Base-by-base conservation (phyloP, 2,329 filamentous ascomycete species). In the Fusarium sp. region DNA sequence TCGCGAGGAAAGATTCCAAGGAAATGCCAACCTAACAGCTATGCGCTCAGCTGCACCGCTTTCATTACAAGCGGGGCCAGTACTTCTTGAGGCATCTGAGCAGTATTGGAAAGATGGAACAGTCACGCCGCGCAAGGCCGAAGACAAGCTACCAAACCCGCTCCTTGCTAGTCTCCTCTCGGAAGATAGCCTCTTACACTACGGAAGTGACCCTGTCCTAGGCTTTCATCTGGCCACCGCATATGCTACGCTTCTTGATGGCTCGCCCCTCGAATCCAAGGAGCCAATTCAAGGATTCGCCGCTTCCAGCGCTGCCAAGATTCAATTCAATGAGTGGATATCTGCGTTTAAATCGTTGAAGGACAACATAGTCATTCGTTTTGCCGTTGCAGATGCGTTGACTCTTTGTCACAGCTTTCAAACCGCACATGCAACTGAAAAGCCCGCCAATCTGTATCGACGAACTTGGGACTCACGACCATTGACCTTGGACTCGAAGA, bases 201-300 rank as follows among this genome's bases (percentile, higher is more conserved):
- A 84, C 70, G 79, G 77, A 6, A 80, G 80, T 6, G 79, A 89
- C 60, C 87, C 88, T 1, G 63, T 88, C 1, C 70, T 83, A 7
- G 83, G 86, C 2, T 90, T 85, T 58, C 87, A 90, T 73, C 78
- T 89, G n/a, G 84, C 85, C 3, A 76, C 80, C 1, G 83, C 81
- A 4, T 81, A 79, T 59, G 78, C 79, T 3, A 70, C 78, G 0
- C 75, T 84, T 3, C 67, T 76, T 0, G 71, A 79, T 6, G 51
- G 65, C 1, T 84, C 82, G 2, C 81, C 83, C 0, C 72, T 85
- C 23, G 74, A 73, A 8, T 68, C 75, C 2, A 45, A 65, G 3
- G 45, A 48, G 2, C 27, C 54, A 2, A 23, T 61, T 10, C 65
- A 68, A 27, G 62, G 59, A 10, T 71, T 72, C 39, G 71, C 68